Base-by-base conservation (phyloP, 1,139 yeast genomes). In the Geotrichum fermentans region DNA sequence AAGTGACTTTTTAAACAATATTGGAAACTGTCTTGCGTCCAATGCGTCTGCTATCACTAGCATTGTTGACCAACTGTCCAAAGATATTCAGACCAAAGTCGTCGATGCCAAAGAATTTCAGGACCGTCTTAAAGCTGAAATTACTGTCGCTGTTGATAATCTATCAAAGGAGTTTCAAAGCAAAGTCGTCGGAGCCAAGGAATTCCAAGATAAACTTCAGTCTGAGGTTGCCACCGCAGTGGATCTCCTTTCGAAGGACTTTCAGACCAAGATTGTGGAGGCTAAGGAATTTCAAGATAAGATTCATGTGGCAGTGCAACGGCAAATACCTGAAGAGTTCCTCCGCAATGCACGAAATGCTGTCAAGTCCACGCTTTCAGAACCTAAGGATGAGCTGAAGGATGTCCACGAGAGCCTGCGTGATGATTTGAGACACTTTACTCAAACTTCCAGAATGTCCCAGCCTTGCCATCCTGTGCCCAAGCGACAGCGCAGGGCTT, bases 71-170 rank as follows among this genome's bases (percentile, higher is more conserved):
- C 45, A 41, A 22, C 11, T 46, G 8, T 36, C 41, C 16, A 37
- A 41, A 21, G 50, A 46, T 4, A 30, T 46, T 13, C 43, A 46
- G 20, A 16, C 38, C 5, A 38, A 40, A n/a, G 48, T 40, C 20
- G 29, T 35, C 30, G 45, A 22, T 13, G 13, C 43, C 18, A 33
- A 41, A 18, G 43, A 40, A 3, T 29, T 46, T 20, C 45, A 41
- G 10, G 45, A 41, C 22, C 32, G 33, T 32, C 14, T 46, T 14
- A 26, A 46, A 14, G 14, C 29, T 24, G 45, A 46, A 14, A 29
- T 46, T 20, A 13, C 35, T 13, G 30, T 14, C 5, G 28, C 36
- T n/a, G 29, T 45, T 13, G 48, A 45, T 22, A 30, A 38, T 28
- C 4, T 45, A 14, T 10, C 36, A 17, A 39, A 39, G 18, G 48